Percentiles rank a stretch among this genome's conserved stretches.
Conservation (phyloP, 805 yeast species). For the Metschnikowia kunwiensis region DNA sequence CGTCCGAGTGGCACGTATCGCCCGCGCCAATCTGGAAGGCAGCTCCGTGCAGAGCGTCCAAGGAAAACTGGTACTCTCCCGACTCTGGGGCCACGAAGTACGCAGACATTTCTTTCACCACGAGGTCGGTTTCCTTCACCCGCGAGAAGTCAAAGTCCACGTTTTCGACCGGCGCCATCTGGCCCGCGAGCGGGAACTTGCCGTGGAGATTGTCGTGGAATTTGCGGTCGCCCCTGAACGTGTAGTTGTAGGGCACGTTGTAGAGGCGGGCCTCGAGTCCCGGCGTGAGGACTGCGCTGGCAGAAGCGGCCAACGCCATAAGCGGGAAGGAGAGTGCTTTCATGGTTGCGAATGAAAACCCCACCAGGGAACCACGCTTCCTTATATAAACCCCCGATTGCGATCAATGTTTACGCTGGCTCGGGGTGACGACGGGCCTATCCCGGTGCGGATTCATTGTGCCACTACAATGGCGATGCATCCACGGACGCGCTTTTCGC, state of each 20-base stretch:
- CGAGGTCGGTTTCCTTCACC: neutral
- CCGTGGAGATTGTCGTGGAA: neutral
- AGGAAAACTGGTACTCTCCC: conserved; percentile 1
- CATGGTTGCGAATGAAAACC: no score
- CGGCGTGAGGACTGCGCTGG: neutral
- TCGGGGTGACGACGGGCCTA: no score
- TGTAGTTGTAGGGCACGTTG: conserved; percentile 2
- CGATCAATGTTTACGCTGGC: no score
- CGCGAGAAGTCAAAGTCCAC: neutral
- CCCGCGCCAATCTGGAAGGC: conserved; percentile 3
- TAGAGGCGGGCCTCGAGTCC: conserved; percentile 3
- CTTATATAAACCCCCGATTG: no score
- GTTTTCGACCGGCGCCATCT: neutral
- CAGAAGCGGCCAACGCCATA: no score
- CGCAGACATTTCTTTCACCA: conserved; percentile 2
- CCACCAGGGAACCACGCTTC: no score
- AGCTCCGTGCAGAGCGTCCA: conserved; percentile 3
- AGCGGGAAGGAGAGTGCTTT: no score
- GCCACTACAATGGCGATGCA: neutral
- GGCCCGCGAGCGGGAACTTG: neutral
- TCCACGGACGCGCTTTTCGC: neutral
- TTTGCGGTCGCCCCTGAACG: neutral
- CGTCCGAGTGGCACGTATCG: neutral
- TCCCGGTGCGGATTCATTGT: neutral
- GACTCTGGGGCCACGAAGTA: conserved; percentile 1